Evolutionary conservation across 371 early-diverging fungal species (phyloP), one percentile per base, ranked within the genome.

Genomic region (Mortierella sp.): DNA sequence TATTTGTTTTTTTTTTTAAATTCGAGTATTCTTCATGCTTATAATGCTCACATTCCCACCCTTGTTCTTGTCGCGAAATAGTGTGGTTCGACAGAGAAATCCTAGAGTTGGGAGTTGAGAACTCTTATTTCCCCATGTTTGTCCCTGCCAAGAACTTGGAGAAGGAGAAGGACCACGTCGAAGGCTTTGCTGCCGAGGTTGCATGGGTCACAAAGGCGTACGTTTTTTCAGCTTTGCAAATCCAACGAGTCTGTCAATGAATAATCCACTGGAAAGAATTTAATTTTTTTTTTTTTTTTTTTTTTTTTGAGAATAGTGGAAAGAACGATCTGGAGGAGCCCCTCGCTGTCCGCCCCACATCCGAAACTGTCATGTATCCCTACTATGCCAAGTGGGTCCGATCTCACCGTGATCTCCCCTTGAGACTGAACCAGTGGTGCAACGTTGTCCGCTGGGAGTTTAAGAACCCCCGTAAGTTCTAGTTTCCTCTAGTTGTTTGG

Each of bases 381-480:
- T 96, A 96, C 85, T 99, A 96, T 84, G 92, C 99, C 69, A 98
- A 98, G 83, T 99, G 99, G 99, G 94, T 99, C 70, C 94, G 95
- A 63, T 96, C 96, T 77, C 97, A 99, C 87, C 96, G 99, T 83
- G 99, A 99, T 87, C 91, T 99, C 61, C 99, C 99, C 48, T 87
- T 99, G 65, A 93, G 98, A 77, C 84, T 99, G 67, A 99, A 99
- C 90, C 99, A 99, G 89, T 99, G 99, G 99, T 99, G 99, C 90
- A 98, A 97, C 83, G 99, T 99, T 67, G 98, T 99, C 52, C 94
- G 99, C 75, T 99, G 99, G 99, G 99, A 99, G 89, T 98, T 99
- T 87, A 99, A 99, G 90, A 94, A 99, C 84, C 99, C 99, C 65
- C 97, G 91, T 91, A 89, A 86, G 92, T 85, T 9, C 21, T 24